Percentiles rank a stretch among this genome's conserved stretches.
Evolutionary conservation across 2,329 filamentous ascomycete species (phyloP).

Genomic region (Parastagonospora avenae): DNA sequence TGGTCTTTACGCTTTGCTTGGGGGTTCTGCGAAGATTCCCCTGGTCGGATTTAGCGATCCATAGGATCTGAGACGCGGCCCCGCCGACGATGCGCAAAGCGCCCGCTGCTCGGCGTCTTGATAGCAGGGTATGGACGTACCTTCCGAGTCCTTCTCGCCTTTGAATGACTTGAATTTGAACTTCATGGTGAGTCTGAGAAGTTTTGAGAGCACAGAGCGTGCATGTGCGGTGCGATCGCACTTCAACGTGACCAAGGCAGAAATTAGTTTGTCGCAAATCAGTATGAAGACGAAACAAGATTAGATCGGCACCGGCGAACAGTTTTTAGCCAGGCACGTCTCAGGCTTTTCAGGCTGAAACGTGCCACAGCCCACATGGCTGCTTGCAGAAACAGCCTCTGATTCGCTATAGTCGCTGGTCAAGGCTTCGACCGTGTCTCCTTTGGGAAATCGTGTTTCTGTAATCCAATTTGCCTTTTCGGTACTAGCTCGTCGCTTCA

Average conservation of each 20-base stretch:
- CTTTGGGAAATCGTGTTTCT: neutral
- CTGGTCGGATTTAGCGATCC: neutral
- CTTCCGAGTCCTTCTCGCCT: constrained; percentile 2
- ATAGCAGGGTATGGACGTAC: constrained; percentile 1
- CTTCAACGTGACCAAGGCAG: too few species aligned
- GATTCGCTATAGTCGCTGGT: neutral
- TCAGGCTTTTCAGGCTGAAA: neutral
- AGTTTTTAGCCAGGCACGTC: neutral
- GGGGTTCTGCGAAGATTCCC: neutral
- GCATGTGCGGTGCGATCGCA: too few species aligned
- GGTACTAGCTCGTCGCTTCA: neutral
- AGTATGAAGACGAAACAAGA: too few species aligned
- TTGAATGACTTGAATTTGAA: constrained; percentile 7
- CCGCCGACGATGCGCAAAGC: too few species aligned
- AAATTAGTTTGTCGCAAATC: too few species aligned
- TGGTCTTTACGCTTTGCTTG: constrained; percentile 42
- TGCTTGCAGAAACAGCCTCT: too few species aligned
- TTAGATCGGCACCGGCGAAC: too few species aligned
- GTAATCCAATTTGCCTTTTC: constrained; percentile 3
- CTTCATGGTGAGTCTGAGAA: constrained; percentile 7
- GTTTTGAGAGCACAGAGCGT: too few species aligned
- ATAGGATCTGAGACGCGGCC: neutral
- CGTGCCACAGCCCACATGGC: neutral
- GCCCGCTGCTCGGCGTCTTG: too few species aligned
- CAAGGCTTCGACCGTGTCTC: neutral